Conservation (phyloP, 1,284 basidiomycete species). For the Ganoderma lucidum region DNA sequence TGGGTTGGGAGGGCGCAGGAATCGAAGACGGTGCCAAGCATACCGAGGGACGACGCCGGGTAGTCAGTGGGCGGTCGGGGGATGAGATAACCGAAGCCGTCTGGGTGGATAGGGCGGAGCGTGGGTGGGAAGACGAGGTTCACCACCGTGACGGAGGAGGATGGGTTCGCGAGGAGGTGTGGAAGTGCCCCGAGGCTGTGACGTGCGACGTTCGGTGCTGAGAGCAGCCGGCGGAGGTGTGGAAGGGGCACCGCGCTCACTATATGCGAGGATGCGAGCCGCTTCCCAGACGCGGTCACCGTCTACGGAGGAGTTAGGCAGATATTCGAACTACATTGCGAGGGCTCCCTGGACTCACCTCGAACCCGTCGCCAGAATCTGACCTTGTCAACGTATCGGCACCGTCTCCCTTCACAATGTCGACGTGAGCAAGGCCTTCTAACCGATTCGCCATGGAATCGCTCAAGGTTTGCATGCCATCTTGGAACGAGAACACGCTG, state of each 20-base stretch:
- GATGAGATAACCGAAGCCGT: constrained; percentile 94
- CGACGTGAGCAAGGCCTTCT: constrained; percentile 60
- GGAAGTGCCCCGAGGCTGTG: constrained; percentile 43
- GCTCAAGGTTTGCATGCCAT: constrained; percentile 81
- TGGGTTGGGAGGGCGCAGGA: constrained; percentile 77
- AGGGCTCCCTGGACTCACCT: constrained; percentile 43
- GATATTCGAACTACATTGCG: not conserved
- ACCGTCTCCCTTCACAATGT: constrained; percentile 55
- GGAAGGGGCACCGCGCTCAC: constrained; percentile 80
- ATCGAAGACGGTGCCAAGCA: constrained; percentile 89
- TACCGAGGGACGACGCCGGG: constrained; percentile 52
- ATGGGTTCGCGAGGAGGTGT: constrained; percentile 62
- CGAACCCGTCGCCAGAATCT: constrained; percentile 46
- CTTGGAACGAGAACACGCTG: constrained; percentile 83
- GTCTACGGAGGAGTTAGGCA: constrained; percentile 45
- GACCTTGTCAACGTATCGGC: constrained; percentile 48
- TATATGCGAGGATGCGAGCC: constrained; percentile 59
- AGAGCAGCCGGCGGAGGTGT: constrained; percentile 62
- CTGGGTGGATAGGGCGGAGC: constrained; percentile 69
- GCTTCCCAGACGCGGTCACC: constrained; percentile 46
- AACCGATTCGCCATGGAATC: constrained; percentile 62
- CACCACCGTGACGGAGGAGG: constrained; percentile 74
- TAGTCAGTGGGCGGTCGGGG: constrained; percentile 73
- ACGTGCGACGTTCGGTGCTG: not conserved
- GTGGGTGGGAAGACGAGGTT: constrained; percentile 74